These are phyloP conservation scores for Apiospora sp. DNA, from an alignment of 2,329 filamentous ascomycete species.

Conservation along the genomic window DNA sequence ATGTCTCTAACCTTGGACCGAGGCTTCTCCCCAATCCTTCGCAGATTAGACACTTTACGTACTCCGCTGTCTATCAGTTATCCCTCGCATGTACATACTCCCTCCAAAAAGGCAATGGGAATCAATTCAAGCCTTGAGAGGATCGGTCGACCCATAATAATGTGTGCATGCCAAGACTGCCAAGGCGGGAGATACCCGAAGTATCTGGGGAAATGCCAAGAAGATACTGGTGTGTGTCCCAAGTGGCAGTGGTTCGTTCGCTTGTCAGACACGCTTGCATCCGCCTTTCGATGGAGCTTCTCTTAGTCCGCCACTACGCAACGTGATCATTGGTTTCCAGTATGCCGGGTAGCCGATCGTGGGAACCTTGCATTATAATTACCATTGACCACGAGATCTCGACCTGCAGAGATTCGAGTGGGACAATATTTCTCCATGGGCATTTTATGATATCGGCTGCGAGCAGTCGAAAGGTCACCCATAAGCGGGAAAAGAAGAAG, in stretches of 20 bases:
- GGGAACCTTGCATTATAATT: background rate
- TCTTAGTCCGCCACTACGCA: background rate
- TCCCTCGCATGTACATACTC: background rate
- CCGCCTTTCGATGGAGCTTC: background rate
- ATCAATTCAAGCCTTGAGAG: background rate
- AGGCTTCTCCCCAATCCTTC: background rate
- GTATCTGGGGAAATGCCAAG: conserved; percentile 9
- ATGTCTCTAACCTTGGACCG: background rate
- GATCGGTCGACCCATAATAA: background rate
- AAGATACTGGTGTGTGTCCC: background rate
- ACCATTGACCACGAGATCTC: background rate
- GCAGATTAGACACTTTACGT: background rate
- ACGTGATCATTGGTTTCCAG: background rate
- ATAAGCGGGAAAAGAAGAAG: background rate
- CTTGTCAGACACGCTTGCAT: background rate
- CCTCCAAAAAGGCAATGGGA: background rate
- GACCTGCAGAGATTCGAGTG: background rate
- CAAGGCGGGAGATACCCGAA: background rate
- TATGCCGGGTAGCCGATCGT: background rate
- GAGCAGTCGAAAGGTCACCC: background rate
- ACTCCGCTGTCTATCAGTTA: background rate
- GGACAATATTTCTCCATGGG: background rate
- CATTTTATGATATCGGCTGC: background rate
- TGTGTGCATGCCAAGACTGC: conserved; percentile 9
- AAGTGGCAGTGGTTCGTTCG: too few relatives aligned